Percentiles rank a stretch among this genome's conserved stretches.
phyloP scores from a whole-genome alignment of 129 eudicot genomes.

The Artemisia annua region DNA sequence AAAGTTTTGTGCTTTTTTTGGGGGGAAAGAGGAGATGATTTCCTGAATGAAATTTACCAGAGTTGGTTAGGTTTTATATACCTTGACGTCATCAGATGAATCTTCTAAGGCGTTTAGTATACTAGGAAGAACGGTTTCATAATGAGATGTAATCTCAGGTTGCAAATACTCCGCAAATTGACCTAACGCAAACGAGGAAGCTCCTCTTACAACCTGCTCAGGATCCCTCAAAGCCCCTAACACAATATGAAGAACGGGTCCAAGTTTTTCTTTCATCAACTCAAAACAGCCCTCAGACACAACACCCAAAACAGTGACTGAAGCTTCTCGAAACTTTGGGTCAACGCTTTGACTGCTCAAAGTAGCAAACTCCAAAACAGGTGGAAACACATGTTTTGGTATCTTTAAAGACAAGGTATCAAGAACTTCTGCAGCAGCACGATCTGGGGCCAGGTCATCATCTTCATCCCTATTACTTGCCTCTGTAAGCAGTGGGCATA shows the following conservation, averaged over 20 bases:
- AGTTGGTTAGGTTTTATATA: constrained; percentile 5
- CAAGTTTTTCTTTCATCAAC: constrained; percentile 76
- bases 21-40: no score
- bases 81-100: constrained; percentile 95
- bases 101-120: constrained; percentile 83
- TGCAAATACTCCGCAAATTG: constrained; percentile 96
- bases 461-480: constrained; percentile 68
- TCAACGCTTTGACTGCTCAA: constrained; percentile 72
- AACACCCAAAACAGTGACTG: constrained; percentile 85
- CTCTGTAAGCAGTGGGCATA: constrained; percentile 92
- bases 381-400: constrained; percentile 73
- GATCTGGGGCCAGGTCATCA: constrained; percentile 94
- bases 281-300: constrained; percentile 91
- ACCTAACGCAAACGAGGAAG: constrained; percentile 94
- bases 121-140: constrained; percentile 91
- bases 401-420: constrained; percentile 86
- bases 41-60: no score
- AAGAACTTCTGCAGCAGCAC: constrained; percentile 91
- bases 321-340: constrained; percentile 88
- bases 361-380: constrained; percentile 87
- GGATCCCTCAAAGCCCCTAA: constrained; percentile 92
- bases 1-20: no score
- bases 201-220: constrained; percentile 96
- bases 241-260: constrained; percentile 76
- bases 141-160: constrained; percentile 88